phyloP scores from a whole-genome alignment of 2,329 filamentous ascomycete genomes.

The Dothideomycetidae sp. region DNA sequence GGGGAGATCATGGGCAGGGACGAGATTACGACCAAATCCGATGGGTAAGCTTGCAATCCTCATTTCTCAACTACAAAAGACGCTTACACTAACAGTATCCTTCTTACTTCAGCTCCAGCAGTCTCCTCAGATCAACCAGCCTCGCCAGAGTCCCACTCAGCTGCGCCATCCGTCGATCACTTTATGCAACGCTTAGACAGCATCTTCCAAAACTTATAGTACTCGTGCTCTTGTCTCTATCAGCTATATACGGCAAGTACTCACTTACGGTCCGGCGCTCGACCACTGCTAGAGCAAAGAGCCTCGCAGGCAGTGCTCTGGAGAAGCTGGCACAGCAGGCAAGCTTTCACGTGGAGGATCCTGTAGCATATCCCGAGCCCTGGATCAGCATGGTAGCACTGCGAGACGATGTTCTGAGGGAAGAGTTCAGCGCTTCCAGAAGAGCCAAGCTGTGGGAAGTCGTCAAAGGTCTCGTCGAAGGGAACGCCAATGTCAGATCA shows the following conservation, averaged over 20 bases:
- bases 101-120: constrained; percentile 57
- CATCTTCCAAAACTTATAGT: constrained; percentile 72
- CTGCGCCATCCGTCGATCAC: constrained; percentile 64
- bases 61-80: constrained; percentile 12
- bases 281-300: constrained; percentile 60
- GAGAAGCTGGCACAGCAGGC: constrained; percentile 74
- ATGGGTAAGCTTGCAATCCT: constrained; percentile 40
- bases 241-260: constrained; percentile 48
- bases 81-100: constrained; percentile 66
- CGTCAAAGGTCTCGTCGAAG: constrained; percentile 74
- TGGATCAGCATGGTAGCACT: constrained; percentile 82
- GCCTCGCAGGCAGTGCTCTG: constrained; percentile 70
- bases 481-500: constrained; percentile 80
- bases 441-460: constrained; percentile 72
- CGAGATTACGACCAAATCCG: constrained; percentile 42
- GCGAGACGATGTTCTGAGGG: constrained; percentile 75
- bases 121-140: constrained; percentile 65
- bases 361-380: constrained; percentile 50
- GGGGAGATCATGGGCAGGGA: constrained; percentile 53
- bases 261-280: constrained; percentile 48
- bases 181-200: constrained; percentile 69
- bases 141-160: constrained; percentile 80
- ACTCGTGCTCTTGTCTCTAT: constrained; percentile 34
- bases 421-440: constrained; percentile 61
- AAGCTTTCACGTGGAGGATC: constrained; percentile 55